Base-by-base conservation (phyloP, 1,139 yeast genomes). In the Scheffersomyces parashehatae region DNA sequence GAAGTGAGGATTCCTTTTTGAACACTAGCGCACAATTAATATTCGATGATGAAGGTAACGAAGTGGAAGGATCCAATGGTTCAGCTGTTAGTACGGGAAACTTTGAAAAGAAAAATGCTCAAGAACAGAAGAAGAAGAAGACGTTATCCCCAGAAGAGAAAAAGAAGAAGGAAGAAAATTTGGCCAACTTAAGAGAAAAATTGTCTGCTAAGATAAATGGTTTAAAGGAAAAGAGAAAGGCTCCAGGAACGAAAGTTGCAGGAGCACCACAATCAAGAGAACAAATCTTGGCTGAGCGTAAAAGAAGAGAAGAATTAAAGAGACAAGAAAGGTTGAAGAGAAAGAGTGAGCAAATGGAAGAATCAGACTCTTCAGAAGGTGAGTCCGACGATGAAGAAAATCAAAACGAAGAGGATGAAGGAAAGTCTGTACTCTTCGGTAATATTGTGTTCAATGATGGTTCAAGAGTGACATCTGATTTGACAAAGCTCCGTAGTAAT, bases 261-360 rank as follows among this genome's bases (percentile, higher is more conserved):
- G 96, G 96, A 26, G 95, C 96, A 0, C 93, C 95, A 10, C 78
- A 84, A 47, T 84, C 91, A 3, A 75, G 95, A 60, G 90, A 85
- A 50, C 88, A 85, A 46, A 85, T 86, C 39, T 65, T 86, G 48
- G 86, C 78, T 41, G 90, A 79, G 49, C 65, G 79, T 38, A 73
- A 72, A 51, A 62, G 62, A 42, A 73, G 68, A 51, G 74, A 68
- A 15, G 70, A 79, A 62, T 56, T 71, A 51, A 68, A 71, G 44
- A 67, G 61, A 39, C 51, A 55, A 35, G 65, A 55, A 44, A 57
- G 49, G 48, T 56, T 61, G 56, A 75, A 66, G 58, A 64, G 67
- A 48, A 54, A 51, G 46, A 59, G 55, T 42, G 70, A 63, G 35
- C 66, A 63, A 44, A 54, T 66, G 42, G 77, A 69, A 38, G 53